Evolutionary conservation across 768 basidiomycete species (phyloP).

Genomic region (Naganishia antarctica): DNA sequence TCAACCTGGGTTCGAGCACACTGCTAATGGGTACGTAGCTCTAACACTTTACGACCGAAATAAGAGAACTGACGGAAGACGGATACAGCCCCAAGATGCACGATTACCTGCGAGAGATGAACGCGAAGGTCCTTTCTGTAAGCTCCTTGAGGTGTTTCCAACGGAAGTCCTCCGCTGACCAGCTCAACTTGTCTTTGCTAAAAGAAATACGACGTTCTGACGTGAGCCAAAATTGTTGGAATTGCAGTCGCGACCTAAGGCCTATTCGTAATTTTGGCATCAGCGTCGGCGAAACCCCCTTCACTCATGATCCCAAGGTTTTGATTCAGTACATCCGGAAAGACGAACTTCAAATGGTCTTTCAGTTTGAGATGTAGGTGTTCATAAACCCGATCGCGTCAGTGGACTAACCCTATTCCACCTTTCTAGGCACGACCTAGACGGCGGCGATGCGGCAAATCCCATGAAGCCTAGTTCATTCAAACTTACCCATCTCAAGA

Average conservation of each 20-base stretch:
- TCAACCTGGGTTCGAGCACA: slow-evolving; percentile 58
- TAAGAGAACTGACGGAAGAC: background rate
- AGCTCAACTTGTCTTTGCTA: background rate
- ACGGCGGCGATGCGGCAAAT: slow-evolving; percentile 52
- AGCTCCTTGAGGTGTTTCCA: slow-evolving; percentile 42
- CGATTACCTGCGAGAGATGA: slow-evolving; percentile 66
- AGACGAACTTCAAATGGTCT: slow-evolving; percentile 49
- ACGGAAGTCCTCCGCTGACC: too few relatives aligned
- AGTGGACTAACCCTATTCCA: background rate
- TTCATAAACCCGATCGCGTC: slow-evolving; percentile 34
- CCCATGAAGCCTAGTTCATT: slow-evolving; percentile 53
- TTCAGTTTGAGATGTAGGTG: slow-evolving; percentile 43
- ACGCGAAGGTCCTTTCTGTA: slow-evolving; percentile 60
- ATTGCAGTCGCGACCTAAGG: too few relatives aligned
- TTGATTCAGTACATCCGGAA: slow-evolving; percentile 60
- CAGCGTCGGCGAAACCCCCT: slow-evolving; percentile 47
- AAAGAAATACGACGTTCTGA: slow-evolving; percentile 36
- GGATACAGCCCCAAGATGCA: slow-evolving; percentile 59
- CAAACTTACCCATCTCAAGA: slow-evolving; percentile 57
- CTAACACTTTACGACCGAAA: too few relatives aligned
- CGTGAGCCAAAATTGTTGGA: slow-evolving; percentile 28
- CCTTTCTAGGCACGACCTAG: slow-evolving; percentile 1
- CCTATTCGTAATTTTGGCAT: slow-evolving; percentile 11
- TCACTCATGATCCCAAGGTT: slow-evolving; percentile 49
- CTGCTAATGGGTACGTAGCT: slow-evolving; percentile 55